phyloP scores from a whole-genome alignment of 2,329 filamentous ascomycete species.

The Alternaria sp. region DNA sequence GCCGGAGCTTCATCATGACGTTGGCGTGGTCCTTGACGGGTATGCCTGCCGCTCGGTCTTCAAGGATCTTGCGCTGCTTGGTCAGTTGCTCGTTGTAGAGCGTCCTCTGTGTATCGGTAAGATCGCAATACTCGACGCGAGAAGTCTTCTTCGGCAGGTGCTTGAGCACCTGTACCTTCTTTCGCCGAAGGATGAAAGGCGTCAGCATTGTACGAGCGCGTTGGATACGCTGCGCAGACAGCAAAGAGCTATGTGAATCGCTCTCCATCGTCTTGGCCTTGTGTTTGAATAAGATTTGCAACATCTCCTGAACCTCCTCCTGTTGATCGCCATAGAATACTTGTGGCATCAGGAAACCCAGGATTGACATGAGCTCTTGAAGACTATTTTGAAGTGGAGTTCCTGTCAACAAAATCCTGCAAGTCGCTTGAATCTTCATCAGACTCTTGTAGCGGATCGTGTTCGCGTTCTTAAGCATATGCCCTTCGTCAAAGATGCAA shows the following conservation, averaged over 20 bases:
- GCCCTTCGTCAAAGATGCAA: constrained; percentile 91
- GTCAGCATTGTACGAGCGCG: constrained; percentile 91
- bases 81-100: constrained; percentile 78
- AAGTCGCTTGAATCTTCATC: constrained; percentile 78
- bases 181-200: constrained; percentile 91
- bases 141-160: constrained; percentile 83
- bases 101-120: constrained; percentile 74
- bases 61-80: constrained; percentile 66
- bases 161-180: constrained; percentile 87
- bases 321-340: constrained; percentile 75
- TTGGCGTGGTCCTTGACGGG: constrained; percentile 63
- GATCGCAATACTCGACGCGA: constrained; percentile 80
- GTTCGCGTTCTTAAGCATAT: constrained; percentile 87
- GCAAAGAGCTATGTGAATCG: constrained; percentile 73
- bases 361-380: constrained; percentile 85
- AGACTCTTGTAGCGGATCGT: constrained; percentile 84
- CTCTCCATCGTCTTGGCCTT: constrained; percentile 85
- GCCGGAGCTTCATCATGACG: constrained; percentile 84
- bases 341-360: constrained; percentile 91
- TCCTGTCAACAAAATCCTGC: constrained; percentile 85
- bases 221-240: constrained; percentile 86
- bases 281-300: constrained; percentile 89
- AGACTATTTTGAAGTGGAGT: constrained; percentile 96
- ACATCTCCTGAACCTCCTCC: constrained; percentile 72
- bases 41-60: constrained; percentile 64